Conservation (phyloP, 306 rosid genomes). For the Potentilla sterilis region DNA sequence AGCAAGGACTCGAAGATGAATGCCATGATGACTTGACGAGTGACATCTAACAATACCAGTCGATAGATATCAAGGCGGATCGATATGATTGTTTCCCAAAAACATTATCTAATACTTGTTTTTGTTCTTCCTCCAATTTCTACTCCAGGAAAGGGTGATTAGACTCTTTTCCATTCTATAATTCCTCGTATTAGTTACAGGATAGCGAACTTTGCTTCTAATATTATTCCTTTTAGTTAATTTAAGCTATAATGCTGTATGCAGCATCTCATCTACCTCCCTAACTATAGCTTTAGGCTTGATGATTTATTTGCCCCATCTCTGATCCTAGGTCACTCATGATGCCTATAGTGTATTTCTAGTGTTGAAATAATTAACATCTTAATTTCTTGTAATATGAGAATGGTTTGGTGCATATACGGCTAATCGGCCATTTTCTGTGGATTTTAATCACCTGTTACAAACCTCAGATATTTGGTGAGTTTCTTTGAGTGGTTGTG, state of each 20-base stretch:
- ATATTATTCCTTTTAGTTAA: constrained; percentile 17
- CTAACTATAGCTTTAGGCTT: background rate
- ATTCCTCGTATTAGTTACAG: constrained; percentile 23
- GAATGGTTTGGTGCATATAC: background rate
- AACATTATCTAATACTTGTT: background rate
- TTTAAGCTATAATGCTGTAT: background rate
- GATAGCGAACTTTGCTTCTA: constrained; percentile 30
- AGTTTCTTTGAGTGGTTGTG: background rate
- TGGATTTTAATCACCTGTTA: constrained; percentile 9
- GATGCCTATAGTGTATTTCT: background rate
- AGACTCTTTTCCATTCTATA: background rate
- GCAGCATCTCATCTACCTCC: background rate
- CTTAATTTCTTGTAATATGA: background rate
- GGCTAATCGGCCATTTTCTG: background rate
- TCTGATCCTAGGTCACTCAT: background rate
- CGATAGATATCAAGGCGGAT: background rate
- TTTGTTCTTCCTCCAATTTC: background rate
- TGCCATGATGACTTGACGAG: constrained; percentile 14
- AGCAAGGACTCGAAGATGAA: background rate
- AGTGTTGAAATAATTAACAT: background rate
- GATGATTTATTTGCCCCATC: background rate
- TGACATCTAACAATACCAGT: constrained; percentile 28
- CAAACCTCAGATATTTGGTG: constrained; percentile 7
- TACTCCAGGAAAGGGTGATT: constrained; percentile 9
- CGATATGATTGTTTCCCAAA: constrained; percentile 8